Base-by-base conservation (phyloP, 306 rosid genomes). In the Dryas drummondii region DNA sequence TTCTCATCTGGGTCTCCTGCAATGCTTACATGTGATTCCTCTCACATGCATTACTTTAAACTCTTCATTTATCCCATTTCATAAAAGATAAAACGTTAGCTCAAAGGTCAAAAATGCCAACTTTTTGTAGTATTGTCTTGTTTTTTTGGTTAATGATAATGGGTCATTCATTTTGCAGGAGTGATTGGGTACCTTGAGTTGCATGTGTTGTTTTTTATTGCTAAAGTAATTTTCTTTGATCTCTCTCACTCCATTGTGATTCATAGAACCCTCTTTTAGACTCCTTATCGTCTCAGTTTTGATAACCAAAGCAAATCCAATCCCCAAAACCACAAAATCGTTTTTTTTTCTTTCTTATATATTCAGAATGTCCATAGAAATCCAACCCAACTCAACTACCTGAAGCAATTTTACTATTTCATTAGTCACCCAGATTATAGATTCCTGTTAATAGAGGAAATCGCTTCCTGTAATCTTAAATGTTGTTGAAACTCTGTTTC, bases 141-240 rank as follows among this genome's bases (percentile, higher is more conserved):
- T 74, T 42, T 63, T 32, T 37, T 7, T 14, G 17, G 12, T 68
- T 54, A 9, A 26, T 68, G 46, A 68, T 63, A 68, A 45, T 66
- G 63, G 68, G 72, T 58, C 75, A 76, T 70, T 57, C 71, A 42
- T 80, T 80, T 78, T 80, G 80, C 81, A 82, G 88, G 82, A 45
- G 15, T 80, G 53, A 53, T 19, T 57, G 4, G 62, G 66, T 73
- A 47, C 54, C 49, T 68, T 61, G 17, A 45, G 69, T 61, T 75
- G 69, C 74, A 75, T 54, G 47, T 72, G 53, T 66, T 74, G 41
- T 69, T 66, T 66, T 68, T 48, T 66, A 53, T 47, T 46, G 27
- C 52, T 42, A 50, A 64, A 55, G 44, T 22, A 22, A 22, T 22
- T 22, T 22, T 22, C 22, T 22, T 22, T 22, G 22, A 12, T 12